Percentiles rank a stretch among this genome's conserved stretches.
These are phyloP conservation scores for Eucalyptus leucophloia DNA, from an alignment of 345 rosid genomes.

Conservation along the genomic window DNA sequence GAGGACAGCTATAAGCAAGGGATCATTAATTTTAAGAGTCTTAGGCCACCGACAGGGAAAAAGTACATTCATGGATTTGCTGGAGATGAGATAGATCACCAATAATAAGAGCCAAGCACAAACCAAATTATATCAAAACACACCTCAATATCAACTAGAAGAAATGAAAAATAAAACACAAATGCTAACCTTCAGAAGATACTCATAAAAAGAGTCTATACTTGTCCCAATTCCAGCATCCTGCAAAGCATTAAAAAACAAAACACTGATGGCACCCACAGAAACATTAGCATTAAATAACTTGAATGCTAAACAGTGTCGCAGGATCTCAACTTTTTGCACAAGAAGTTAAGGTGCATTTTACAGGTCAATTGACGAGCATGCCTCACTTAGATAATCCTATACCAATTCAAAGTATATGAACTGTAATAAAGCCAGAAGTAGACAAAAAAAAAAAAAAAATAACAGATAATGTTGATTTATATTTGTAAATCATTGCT, in stretches of 20 bases:
- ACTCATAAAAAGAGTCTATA: constrained; percentile 96
- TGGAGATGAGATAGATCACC: neutral
- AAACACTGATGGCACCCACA: neutral
- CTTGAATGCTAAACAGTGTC: neutral
- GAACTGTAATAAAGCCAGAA: neutral
- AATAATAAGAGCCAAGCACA: neutral
- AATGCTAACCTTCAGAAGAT: constrained; percentile 79
- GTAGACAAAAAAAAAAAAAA: neutral
- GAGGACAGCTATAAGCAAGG: neutral
- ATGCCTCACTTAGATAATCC: neutral
- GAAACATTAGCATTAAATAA: neutral
- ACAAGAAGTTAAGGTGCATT: neutral
- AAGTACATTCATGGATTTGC: neutral
- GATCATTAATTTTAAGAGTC: neutral
- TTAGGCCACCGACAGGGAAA: neutral
- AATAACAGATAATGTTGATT: neutral
- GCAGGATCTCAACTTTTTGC: neutral
- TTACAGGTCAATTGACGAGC: neutral
- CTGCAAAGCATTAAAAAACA: constrained; percentile 37
- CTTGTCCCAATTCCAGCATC: constrained; percentile 99
- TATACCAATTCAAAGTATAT: neutral
- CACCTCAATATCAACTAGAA: neutral
- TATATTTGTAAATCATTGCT: neutral
- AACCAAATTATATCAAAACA: neutral
- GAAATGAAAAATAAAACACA: neutral